These are phyloP conservation scores for Stephanodiscus triporus DNA, from an alignment of 108 stramenopile genomes.

Conservation along the genomic window DNA sequence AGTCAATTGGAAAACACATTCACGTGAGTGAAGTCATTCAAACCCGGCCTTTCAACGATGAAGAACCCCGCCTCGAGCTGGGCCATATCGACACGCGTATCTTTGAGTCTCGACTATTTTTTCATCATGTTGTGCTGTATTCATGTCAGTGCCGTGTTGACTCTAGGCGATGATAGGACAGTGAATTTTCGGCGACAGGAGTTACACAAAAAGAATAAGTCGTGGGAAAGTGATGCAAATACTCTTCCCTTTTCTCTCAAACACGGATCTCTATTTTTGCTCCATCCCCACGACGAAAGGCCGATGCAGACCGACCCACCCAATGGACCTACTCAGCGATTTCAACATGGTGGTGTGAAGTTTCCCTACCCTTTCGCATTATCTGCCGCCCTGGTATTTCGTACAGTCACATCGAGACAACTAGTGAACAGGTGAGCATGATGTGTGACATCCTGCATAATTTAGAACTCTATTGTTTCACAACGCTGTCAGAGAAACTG, in stretches of 20 bases:
- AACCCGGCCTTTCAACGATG: background rate
- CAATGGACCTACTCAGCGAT: background rate
- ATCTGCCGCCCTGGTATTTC: background rate
- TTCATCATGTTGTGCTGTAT: background rate
- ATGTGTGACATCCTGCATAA: background rate
- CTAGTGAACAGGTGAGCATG: conserved; percentile 2
- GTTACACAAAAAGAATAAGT: background rate
- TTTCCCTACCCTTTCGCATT: background rate
- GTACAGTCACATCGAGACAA: background rate
- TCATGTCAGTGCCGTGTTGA: conserved; percentile 1
- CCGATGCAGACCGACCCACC: background rate
- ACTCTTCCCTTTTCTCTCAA: background rate
- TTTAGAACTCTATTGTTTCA: background rate
- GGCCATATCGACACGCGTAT: background rate
- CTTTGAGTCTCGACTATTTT: background rate
- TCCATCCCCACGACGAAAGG: background rate
- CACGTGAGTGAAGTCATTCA: background rate
- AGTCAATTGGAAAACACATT: conserved; percentile 8
- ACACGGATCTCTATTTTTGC: conserved; percentile 7
- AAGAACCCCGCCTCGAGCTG: too few relatives aligned
- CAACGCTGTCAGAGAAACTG: background rate
- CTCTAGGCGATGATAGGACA: conserved; percentile 6
- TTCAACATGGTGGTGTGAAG: conserved; percentile 2
- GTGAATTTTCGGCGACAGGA: conserved; percentile 1
- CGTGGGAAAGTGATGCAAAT: background rate